These are phyloP conservation scores for Litchi chinensis DNA, from an alignment of 345 rosid genomes.

Conservation along the genomic window DNA sequence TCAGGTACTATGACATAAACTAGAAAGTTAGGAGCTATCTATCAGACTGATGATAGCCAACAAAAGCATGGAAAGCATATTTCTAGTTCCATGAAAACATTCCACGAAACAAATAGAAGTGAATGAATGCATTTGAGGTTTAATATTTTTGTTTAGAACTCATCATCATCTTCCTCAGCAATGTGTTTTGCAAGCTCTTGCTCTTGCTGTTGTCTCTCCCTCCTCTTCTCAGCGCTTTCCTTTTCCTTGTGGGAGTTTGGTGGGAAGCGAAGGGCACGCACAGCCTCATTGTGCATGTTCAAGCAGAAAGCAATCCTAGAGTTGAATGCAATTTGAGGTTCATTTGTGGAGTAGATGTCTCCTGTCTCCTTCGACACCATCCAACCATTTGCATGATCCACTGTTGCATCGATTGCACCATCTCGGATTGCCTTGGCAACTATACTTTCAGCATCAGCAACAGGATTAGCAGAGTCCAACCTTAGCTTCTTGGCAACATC, in stretches of 20 bases:
- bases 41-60: neutral
- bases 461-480: constrained; percentile 49
- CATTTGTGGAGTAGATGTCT: constrained; percentile 61
- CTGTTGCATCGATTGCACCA: constrained; percentile 58
- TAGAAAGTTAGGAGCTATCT: neutral
- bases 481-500: constrained; percentile 63
- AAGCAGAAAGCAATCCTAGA: constrained; percentile 63
- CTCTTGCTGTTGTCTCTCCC: constrained; percentile 61
- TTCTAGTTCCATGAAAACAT: constrained; percentile 4
- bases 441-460: constrained; percentile 68
- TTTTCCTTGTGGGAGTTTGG: constrained; percentile 66
- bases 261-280: constrained; percentile 59
- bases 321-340: constrained; percentile 57
- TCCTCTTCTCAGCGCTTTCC: constrained; percentile 58
- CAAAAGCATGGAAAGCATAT: neutral
- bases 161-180: constrained; percentile 63
- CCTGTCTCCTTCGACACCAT: constrained; percentile 65
- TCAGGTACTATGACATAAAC: neutral
- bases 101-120: neutral
- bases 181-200: constrained; percentile 65
- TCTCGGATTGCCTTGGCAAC: constrained; percentile 60
- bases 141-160: constrained; percentile 29
- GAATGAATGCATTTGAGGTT: neutral
- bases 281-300: constrained; percentile 66
- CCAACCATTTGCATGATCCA: constrained; percentile 57